phyloP scores from a whole-genome alignment of 1,284 basidiomycete species.

The Athelia sp. region DNA sequence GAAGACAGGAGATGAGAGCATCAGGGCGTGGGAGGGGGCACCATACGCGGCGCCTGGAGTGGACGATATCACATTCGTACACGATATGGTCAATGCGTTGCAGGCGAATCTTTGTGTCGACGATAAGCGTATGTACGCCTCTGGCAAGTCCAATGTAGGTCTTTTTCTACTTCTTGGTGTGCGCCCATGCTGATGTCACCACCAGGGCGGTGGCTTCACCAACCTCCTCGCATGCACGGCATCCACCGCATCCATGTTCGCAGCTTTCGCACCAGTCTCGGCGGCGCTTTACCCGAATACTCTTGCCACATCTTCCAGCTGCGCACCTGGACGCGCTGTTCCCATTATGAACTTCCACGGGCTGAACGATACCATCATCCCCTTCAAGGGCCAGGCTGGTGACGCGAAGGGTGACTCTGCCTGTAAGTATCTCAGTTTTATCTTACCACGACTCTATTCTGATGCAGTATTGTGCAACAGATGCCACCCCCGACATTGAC shows the following conservation, averaged over 20 bases:
- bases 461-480: slow-evolving; percentile 2
- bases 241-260: background rate
- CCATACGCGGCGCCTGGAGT: too few species aligned
- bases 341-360: slow-evolving; percentile 2
- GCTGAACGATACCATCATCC: background rate
- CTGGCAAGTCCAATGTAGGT: slow-evolving; percentile 15
- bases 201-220: slow-evolving; percentile 12
- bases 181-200: background rate
- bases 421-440: background rate
- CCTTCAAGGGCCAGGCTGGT: background rate
- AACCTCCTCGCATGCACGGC: background rate
- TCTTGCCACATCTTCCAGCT: background rate
- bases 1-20: slow-evolving; percentile 8
- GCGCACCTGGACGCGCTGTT: background rate
- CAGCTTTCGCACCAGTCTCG: slow-evolving; percentile 2
- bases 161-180: background rate
- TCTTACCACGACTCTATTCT: background rate
- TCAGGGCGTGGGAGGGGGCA: slow-evolving; percentile 14
- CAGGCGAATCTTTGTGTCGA: slow-evolving; percentile 15
- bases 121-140: slow-evolving; percentile 14
- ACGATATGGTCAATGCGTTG: slow-evolving; percentile 9
- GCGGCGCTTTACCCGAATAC: background rate
- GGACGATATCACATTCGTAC: slow-evolving; percentile 15
- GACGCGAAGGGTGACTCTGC: background rate
- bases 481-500: slow-evolving; percentile 14